Base-by-base conservation (phyloP, 208 protist species). In the Phytomonas sp. region DNA sequence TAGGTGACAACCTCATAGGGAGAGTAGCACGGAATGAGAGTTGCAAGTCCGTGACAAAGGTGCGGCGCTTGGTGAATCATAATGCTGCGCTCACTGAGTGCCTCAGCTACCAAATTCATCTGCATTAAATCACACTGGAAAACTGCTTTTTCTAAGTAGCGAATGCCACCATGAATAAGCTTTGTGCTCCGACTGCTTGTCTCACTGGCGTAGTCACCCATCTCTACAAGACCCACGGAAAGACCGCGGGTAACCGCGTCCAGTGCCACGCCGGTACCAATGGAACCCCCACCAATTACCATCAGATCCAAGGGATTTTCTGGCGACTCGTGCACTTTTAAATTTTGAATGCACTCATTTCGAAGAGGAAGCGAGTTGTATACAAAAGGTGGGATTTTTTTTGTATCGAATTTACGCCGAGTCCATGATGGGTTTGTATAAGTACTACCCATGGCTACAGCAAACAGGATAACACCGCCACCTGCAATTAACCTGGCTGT, bases 151-250 rank as follows among this genome's bases (percentile, higher is more conserved):
- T 98, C 76, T 59, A 99, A 84, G 76, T 99, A 99, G n/a, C 97
- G 94, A 60, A 99, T 94, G 60, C 96, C 97, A 66, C 97, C 98
- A 75, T 99, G 97, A 63, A 98, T 97, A 23, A 99, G 92, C 80
- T 99, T 99, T 5, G 97, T 98, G 63, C 89, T 94, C n/a, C 92
- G 90, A 69, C 88, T 96, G 72, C 88, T 95, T 37, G 97, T 98
- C 30, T 95, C 97, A 31, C 93, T 93, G 14, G 93, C 93, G 72
- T 98, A 99, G 86, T 99, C 97, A 72, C 95, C 84, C 78, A 89
- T 90, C 72, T 99, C 97, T 52, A 99, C 87, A 61, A 99, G 75
- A 26, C 93, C 94, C 0, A 97, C 89, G 5, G 79, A 82, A 26
- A 98, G 79, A 31, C 98, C 98, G 67, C 98, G 88, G 19, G 89